Conservation (phyloP, 305 asterid genomes). For the Coffea humblotiana region DNA sequence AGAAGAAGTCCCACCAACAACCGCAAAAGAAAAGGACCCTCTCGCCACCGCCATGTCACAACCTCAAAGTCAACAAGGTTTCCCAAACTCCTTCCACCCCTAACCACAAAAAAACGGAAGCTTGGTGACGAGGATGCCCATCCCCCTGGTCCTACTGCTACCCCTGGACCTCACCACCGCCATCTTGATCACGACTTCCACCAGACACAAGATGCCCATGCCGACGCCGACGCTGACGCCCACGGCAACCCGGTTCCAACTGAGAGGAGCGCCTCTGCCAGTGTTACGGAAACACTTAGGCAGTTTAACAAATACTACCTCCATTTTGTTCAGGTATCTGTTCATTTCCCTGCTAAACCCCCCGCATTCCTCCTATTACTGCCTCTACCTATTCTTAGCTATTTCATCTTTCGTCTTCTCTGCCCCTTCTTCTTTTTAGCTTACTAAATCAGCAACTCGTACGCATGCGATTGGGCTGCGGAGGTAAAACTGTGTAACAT, state of each 20-base stretch:
- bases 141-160: not conserved
- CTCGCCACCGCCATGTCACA: not conserved
- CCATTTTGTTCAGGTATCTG: conserved; percentile 36
- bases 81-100: not conserved
- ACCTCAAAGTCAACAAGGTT: not conserved
- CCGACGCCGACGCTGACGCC: not conserved
- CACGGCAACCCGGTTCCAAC: not conserved
- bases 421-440: not conserved
- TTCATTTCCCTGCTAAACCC: not conserved
- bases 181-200: not conserved
- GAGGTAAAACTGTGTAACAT: too few relatives aligned
- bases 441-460: too few relatives aligned
- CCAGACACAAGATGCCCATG: too few relatives aligned
- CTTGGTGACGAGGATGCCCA: conserved; percentile 5
- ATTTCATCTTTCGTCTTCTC: not conserved
- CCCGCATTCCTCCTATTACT: not conserved
- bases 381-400: not conserved
- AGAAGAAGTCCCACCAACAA: conserved; percentile 2
- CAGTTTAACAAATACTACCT: conserved; percentile 37
- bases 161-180: not conserved
- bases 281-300: conserved; percentile 34
- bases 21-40: not conserved
- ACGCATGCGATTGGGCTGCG: too few relatives aligned
- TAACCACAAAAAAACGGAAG: conserved; percentile 20
- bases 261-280: conserved; percentile 25